Evolutionary conservation across 2,329 filamentous ascomycete genomes (phyloP).

Genomic region (Scleromitrula shiraiana): DNA sequence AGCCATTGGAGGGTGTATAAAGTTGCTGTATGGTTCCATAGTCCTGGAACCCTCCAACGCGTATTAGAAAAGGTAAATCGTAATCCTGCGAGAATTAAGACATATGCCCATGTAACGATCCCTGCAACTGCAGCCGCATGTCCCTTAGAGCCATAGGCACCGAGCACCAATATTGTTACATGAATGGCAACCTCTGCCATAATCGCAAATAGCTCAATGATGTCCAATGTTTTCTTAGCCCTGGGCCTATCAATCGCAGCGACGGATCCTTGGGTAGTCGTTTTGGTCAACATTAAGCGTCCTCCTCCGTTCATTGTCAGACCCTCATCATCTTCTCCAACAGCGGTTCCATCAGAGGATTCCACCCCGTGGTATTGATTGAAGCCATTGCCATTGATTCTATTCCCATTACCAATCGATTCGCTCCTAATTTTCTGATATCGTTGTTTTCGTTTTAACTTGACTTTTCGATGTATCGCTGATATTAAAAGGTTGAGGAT

Average conservation of each 20-base stretch:
- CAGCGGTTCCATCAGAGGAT: slow-evolving; percentile 13
- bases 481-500: slow-evolving; percentile 56
- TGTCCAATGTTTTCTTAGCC: slow-evolving; percentile 61
- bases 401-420: slow-evolving; percentile 31
- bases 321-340: slow-evolving; percentile 46
- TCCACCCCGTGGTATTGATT: not conserved
- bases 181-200: slow-evolving; percentile 64
- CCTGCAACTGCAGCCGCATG: slow-evolving; percentile 55
- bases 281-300: slow-evolving; percentile 50
- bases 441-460: slow-evolving; percentile 42
- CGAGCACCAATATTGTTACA: slow-evolving; percentile 51
- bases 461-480: slow-evolving; percentile 44
- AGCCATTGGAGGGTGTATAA: slow-evolving; percentile 82
- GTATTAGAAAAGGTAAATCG: slow-evolving; percentile 60
- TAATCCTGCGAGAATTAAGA: slow-evolving; percentile 62
- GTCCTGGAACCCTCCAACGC: slow-evolving; percentile 57
- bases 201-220: slow-evolving; percentile 69
- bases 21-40: slow-evolving; percentile 89
- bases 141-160: slow-evolving; percentile 50
- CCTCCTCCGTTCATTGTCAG: slow-evolving; percentile 51
- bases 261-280: slow-evolving; percentile 53
- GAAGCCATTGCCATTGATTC: slow-evolving; percentile 17
- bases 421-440: slow-evolving; percentile 50
- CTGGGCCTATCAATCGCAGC: slow-evolving; percentile 69
- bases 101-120: slow-evolving; percentile 72